Conservation (phyloP, 768 basidiomycete species). For the Hydnum rufescens region DNA sequence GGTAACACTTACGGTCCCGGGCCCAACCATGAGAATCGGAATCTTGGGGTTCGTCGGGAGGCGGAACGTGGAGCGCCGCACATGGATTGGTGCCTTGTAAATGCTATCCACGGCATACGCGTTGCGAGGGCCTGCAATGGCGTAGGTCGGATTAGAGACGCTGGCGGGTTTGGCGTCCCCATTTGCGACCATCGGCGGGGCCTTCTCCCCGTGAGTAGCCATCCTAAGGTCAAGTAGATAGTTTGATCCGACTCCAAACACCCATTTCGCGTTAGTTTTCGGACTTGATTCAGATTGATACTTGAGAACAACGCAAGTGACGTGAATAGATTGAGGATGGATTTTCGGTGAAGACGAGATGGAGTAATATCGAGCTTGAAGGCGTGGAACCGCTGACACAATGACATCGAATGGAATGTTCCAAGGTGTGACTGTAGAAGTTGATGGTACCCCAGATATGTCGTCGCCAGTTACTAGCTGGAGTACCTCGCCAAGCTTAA, state of each 20-base stretch:
- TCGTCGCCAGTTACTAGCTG: conserved; percentile 78
- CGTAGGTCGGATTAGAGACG: conserved; percentile 43
- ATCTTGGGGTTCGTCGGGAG: conserved; percentile 96
- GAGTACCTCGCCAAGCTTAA: conserved; percentile 85
- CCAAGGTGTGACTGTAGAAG: conserved; percentile 66
- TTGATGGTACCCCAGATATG: conserved; percentile 31
- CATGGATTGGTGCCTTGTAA: conserved; percentile 83
- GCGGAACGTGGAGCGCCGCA: conserved; percentile 90
- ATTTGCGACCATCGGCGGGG: conserved; percentile 23
- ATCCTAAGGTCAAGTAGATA: conserved; percentile 85
- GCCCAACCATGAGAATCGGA: conserved; percentile 97
- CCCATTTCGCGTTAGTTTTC: conserved; percentile 29
- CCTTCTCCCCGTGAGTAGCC: conserved; percentile 37
- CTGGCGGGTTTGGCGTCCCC: neutral
- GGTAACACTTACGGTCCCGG: conserved; percentile 64
- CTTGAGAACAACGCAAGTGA: conserved; percentile 88
- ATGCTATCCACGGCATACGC: conserved; percentile 45
- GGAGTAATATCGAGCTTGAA: conserved; percentile 96
- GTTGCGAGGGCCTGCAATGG: conserved; percentile 78
- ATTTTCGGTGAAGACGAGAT: conserved; percentile 96
- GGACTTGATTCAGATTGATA: conserved; percentile 23
- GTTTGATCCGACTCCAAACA: conserved; percentile 86
- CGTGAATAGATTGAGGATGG: conserved; percentile 72
- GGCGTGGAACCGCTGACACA: conserved; percentile 77
- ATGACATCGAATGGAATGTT: conserved; percentile 91